These are phyloP conservation scores for Nakaseomyces kungkrabaensis DNA, from an alignment of 1,139 yeast genomes.

Conservation along the genomic window DNA sequence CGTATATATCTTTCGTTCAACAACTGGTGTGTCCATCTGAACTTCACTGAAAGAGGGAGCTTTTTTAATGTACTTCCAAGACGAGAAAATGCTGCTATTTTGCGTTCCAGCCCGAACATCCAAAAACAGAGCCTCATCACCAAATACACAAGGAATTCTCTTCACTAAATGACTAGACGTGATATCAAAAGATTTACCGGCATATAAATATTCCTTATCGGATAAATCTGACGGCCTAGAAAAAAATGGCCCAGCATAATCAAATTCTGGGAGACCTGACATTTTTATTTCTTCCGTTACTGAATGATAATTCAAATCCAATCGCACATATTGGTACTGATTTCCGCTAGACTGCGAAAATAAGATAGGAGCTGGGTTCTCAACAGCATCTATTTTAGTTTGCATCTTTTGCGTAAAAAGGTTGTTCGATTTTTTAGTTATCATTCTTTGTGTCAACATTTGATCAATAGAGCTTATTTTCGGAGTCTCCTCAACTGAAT, in stretches of 20 bases:
- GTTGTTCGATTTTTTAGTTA: not conserved
- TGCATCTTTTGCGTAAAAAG: not conserved
- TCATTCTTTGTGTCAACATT: not conserved
- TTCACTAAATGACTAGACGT: constrained; percentile 23
- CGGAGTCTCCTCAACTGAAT: constrained; percentile 12
- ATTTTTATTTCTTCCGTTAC: constrained; percentile 32
- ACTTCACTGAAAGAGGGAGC: constrained; percentile 38
- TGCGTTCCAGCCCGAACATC: constrained; percentile 3
- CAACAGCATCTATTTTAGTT: not conserved
- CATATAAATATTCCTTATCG: constrained; percentile 47
- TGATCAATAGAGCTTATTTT: constrained; percentile 10
- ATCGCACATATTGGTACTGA: not conserved
- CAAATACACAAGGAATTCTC: constrained; percentile 20
- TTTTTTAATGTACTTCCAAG: constrained; percentile 32
- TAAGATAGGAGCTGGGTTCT: not conserved
- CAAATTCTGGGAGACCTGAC: constrained; percentile 40
- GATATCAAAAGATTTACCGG: constrained; percentile 48
- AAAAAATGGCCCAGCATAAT: constrained; percentile 57
- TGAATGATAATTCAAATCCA: constrained; percentile 4
- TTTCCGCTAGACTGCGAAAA: not conserved
- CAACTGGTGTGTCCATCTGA: constrained; percentile 18
- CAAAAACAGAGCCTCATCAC: constrained; percentile 12
- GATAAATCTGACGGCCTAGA: constrained; percentile 45
- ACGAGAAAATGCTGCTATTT: constrained; percentile 6
- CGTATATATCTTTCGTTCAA: constrained; percentile 16